Evolutionary conservation across 176 grass and related monocot genomes (phyloP).

Genomic region (Otatea glauca): DNA sequence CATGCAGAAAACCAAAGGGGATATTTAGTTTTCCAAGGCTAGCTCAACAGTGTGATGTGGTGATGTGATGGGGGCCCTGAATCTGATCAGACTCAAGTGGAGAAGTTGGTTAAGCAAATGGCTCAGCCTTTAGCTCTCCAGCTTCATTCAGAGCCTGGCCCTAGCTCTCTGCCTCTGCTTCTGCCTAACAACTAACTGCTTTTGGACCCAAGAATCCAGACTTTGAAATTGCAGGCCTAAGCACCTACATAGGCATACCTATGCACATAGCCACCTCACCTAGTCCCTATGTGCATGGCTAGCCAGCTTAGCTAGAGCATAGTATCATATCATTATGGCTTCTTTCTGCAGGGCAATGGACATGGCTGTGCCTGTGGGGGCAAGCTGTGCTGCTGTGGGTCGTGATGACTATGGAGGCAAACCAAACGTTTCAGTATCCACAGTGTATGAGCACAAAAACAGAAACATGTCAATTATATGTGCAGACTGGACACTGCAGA

Average conservation of each 20-base stretch:
- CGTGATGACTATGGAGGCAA: conserved; percentile 3
- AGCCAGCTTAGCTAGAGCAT: conserved; percentile 37
- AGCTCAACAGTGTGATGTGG: background rate
- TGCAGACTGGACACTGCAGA: background rate
- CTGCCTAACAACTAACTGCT: conserved; percentile 29
- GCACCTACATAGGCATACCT: background rate
- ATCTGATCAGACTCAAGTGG: conserved; percentile 41
- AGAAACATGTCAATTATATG: conserved; percentile 5
- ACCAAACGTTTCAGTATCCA: conserved; percentile 18
- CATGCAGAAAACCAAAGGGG: conserved; percentile 9
- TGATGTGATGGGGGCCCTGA: background rate
- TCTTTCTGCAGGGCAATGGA: conserved; percentile 56
- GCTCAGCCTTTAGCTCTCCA: background rate
- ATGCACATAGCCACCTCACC: background rate
- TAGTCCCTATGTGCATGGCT: background rate
- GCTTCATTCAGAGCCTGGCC: background rate
- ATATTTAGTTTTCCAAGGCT: conserved; percentile 46
- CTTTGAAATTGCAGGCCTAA: conserved; percentile 49
- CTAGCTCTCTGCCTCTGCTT: background rate
- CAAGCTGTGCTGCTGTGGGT: background rate
- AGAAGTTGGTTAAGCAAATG: conserved; percentile 31
- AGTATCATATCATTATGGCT: conserved; percentile 44
- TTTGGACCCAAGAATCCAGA: conserved; percentile 39
- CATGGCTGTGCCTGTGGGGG: background rate
- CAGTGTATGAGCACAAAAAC: conserved; percentile 4